Conservation (phyloP, 495 filamentous ascomycete genomes). For the Rhypophila decipiens region DNA sequence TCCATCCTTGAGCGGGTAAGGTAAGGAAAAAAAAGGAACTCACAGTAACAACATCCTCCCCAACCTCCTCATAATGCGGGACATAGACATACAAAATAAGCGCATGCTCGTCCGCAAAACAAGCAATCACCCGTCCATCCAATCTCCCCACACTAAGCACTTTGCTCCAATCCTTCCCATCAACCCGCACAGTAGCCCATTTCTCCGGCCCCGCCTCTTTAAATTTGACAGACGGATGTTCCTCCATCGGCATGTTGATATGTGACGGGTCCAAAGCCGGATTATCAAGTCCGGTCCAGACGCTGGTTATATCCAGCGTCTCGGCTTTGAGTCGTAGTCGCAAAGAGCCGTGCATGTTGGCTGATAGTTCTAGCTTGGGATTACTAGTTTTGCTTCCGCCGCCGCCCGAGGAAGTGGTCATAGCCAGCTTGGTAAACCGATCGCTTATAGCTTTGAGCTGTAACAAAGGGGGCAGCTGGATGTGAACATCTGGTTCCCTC, state of each 20-base stretch:
- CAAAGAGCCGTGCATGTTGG: constrained; percentile 87
- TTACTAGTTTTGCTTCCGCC: constrained; percentile 15
- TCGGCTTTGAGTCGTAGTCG: constrained; percentile 71
- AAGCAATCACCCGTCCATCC: constrained; percentile 87
- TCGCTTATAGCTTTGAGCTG: constrained; percentile 89
- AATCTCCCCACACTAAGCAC: constrained; percentile 85
- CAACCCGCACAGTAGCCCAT: constrained; percentile 83
- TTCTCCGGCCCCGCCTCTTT: constrained; percentile 52
- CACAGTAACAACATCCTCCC: constrained; percentile 76
- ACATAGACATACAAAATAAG: constrained; percentile 91
- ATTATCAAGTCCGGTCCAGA: constrained; percentile 78
- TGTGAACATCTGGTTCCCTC: constrained; percentile 89
- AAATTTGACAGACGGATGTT: constrained; percentile 71
- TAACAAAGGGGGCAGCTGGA: constrained; percentile 73
- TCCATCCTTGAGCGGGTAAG: neutral
- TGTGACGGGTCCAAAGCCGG: constrained; percentile 73
- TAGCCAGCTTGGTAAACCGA: constrained; percentile 76
- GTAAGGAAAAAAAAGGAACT: constrained; percentile 20
- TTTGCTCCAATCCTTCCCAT: constrained; percentile 85
- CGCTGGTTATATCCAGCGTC: constrained; percentile 68
- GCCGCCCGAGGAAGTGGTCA: constrained; percentile 27
- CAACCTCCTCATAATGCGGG: constrained; percentile 57
- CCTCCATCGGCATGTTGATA: constrained; percentile 55
- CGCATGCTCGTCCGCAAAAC: constrained; percentile 71
- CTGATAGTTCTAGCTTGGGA: constrained; percentile 71